Evolutionary conservation across 257 asterid species (phyloP), one percentile per base, ranked within the genome.

Genomic region (Mitragyna speciosa): DNA sequence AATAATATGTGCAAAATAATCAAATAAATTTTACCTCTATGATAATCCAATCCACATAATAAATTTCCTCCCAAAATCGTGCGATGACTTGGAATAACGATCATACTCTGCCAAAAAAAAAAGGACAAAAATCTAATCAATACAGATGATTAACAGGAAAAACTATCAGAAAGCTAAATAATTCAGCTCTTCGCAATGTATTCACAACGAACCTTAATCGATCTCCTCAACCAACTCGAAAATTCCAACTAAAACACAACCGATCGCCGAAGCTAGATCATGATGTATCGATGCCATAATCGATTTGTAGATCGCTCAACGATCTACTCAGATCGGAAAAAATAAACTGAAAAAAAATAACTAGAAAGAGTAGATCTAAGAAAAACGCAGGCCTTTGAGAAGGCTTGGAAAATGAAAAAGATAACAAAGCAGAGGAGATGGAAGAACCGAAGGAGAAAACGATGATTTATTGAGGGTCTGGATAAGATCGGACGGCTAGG

Each of bases 401-500:
- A 19, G 8, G 31, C 0, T 0, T 5, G 19, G 81, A 33, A 65
- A 7, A 36, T 19, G n/a, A 30, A 30, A 73, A 51, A 6, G 30
- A 16, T 30, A 28, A 11, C 7, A 28, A 17, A 5, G 36, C 7
- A 1, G 11, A 0, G 0, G 24, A 2, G 9, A 8, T 14, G 0
- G 19, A 4, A 17, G 11, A 16, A 9, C 0, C 3, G 7, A 7
- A 11, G 61, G 51, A 43, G 82, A 66, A 14, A 9, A 14, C 66
- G 74, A 20, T 30, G 70, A 89, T 89, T 88, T 86, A 87, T 73
- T 11, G 84, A 54, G 49, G 65, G 73, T 1, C 39, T 30, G 52
- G 78, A 48, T 16, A 16, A 73, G 86, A 87, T 88, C 88, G 68
- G 76, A 85, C 92, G 93, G 92, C 79, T 85, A 67, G 7, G 11